Evolutionary conservation across 139 green algal genomes (phyloP).

Genomic region (Micractinium sp.): DNA sequence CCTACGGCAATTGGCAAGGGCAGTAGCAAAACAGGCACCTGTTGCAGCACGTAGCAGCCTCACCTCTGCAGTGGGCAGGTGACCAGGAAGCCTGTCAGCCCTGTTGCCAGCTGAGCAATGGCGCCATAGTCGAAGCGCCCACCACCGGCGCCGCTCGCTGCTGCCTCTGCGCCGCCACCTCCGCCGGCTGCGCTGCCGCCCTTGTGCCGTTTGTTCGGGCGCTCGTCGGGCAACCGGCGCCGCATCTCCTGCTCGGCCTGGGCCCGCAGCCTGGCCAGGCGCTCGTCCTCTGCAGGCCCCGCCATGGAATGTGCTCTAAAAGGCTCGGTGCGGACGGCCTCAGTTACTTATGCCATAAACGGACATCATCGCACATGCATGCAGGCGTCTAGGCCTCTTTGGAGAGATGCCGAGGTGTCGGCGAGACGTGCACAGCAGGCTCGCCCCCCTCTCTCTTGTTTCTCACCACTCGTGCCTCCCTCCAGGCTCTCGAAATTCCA

Average conservation of each 20-base stretch:
- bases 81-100: slow-evolving; percentile 28
- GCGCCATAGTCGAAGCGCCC: slow-evolving; percentile 35
- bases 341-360: neutral
- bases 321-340: neutral
- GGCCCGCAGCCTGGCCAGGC: neutral
- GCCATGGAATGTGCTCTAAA: neutral
- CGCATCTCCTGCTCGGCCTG: slow-evolving; percentile 34
- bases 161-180: neutral
- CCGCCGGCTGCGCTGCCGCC: neutral
- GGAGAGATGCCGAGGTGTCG: neutral
- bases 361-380: neutral
- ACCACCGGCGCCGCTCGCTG: neutral
- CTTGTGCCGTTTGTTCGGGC: slow-evolving; percentile 5
- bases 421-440: neutral
- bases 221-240: neutral
- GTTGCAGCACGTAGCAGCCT: neutral
- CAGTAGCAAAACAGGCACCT: neutral
- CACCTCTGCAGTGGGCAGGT: slow-evolving; percentile 30
- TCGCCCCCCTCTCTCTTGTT: neutral
- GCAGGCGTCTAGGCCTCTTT: neutral
- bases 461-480: no score
- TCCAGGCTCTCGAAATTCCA: neutral
- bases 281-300: neutral
- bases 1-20: neutral
- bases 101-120: neutral